Percentiles rank a stretch among this genome's conserved stretches.
Evolutionary conservation across 148 eudicot genomes (phyloP).

Genomic region (Salicornia ramosissima): DNA sequence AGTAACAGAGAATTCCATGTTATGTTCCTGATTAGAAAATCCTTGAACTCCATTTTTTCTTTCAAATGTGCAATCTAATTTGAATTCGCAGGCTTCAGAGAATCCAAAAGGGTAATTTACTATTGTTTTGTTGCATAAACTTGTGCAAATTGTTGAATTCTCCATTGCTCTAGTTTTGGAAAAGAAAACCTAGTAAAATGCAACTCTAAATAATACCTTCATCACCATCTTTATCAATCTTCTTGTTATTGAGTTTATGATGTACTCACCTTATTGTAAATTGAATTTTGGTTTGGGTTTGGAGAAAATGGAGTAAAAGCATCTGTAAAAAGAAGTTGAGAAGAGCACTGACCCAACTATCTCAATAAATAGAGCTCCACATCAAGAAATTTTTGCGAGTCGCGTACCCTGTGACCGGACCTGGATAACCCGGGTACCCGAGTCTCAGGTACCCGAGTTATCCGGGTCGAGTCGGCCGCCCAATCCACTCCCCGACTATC

Average conservation of each 20-base stretch:
- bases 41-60: constrained; percentile 28
- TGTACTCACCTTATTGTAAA: neutral
- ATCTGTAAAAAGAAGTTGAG: constrained; percentile 16
- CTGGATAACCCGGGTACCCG: no score
- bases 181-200: neutral
- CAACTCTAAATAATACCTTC: neutral
- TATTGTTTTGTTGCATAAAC: no score
- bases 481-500: no score
- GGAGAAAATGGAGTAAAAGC: constrained; percentile 4
- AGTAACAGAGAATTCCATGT: constrained; percentile 37
- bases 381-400: neutral
- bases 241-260: no score
- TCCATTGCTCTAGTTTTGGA: no score
- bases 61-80: constrained; percentile 30
- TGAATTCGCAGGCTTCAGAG: constrained; percentile 43
- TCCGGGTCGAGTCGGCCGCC: no score
- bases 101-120: no score
- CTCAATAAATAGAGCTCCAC: constrained; percentile 1
- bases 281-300: neutral
- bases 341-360: neutral
- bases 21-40: constrained; percentile 33
- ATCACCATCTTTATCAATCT: no score
- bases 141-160: no score
- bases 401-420: no score
- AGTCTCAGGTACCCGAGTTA: no score